Base-by-base conservation (phyloP, 768 basidiomycete species). In the Pulveroboletus ravenelii region DNA sequence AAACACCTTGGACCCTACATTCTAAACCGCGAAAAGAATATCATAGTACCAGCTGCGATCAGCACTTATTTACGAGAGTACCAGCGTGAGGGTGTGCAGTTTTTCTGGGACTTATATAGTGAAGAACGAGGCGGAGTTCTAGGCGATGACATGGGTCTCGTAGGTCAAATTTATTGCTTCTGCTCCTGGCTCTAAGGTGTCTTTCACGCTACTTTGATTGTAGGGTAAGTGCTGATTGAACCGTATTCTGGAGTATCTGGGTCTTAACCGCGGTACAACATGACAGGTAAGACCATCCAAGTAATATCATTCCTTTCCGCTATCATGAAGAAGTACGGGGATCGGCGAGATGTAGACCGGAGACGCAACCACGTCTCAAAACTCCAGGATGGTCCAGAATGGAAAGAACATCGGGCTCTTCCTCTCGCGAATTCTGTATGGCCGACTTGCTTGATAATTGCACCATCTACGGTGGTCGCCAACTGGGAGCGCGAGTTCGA, bases 111-210 rank as follows among this genome's bases (percentile, higher is more conserved):
- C 13, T 77, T 84, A 41, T 96, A 87, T 62, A 67, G 73, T 27
- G 72, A 84, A 56, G 78, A 76, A 0, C 72, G 75, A 39, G 95
- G 95, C 0, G 94, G 87, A 0, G 64, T 97, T 10, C 76, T 98
- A 5, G 95, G 95, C 6, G 95, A 98, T 64, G 95, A 98, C 62
- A 98, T 98, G 95, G 95, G 92, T 56, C 73, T 86, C 54, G 83
- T 84, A 55, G 23, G 67, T 67, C 27, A 5, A 8, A n/a, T 47
- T 40, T 30, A 14, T 23, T 44, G n/a, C 31, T 20, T 48, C 10
- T 34, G 27, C 25, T 39, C 18, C 10, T 5, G 2, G 7, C 38
- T 42, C 53, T 48, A 31, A 51, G 9, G 25, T 42, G 10, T 34
- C 23, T 36, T 27, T 41, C 17, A 1, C 29, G 7, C 10, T 15